phyloP scores from a whole-genome alignment of 2,329 filamentous ascomycete species.

The Sporothrix pallida region DNA sequence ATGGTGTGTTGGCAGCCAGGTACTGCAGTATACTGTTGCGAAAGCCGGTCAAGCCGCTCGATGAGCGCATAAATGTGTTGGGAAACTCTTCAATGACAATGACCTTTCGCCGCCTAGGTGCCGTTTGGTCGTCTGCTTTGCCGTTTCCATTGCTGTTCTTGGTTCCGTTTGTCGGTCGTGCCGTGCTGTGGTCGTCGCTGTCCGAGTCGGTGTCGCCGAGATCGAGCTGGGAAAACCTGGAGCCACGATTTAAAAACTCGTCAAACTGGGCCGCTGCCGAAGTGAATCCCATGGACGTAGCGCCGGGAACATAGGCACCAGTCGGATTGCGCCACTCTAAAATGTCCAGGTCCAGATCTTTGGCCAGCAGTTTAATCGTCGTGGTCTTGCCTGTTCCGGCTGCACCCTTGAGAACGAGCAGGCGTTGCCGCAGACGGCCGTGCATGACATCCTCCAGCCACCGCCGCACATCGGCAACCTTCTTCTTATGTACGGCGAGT shows the following conservation, averaged over 20 bases:
- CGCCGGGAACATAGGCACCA: conserved; percentile 48
- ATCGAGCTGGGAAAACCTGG: conserved; percentile 69
- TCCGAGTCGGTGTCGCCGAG: conserved; percentile 40
- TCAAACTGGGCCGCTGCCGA: conserved; percentile 84
- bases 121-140: conserved; percentile 3
- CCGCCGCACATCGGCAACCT: conserved; percentile 80
- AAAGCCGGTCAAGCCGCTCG: conserved; percentile 70
- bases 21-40: conserved; percentile 76
- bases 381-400: conserved; percentile 94
- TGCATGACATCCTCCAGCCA: conserved; percentile 80
- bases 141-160: neutral
- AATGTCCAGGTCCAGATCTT: conserved; percentile 75
- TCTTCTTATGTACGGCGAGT: conserved; percentile 92
- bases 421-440: conserved; percentile 69
- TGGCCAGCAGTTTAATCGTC: conserved; percentile 77
- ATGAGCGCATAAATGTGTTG: conserved; percentile 72
- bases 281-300: conserved; percentile 65
- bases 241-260: conserved; percentile 83
- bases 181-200: conserved; percentile 41
- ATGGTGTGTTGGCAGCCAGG: conserved; percentile 69
- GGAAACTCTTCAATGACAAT: conserved; percentile 84
- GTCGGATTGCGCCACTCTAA: conserved; percentile 91
- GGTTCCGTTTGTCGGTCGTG: neutral
- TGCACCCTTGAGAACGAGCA: conserved; percentile 86
- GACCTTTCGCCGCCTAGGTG: conserved; percentile 52